Conservation (phyloP, 306 rosid genomes). For the Dryas alaskensis region DNA sequence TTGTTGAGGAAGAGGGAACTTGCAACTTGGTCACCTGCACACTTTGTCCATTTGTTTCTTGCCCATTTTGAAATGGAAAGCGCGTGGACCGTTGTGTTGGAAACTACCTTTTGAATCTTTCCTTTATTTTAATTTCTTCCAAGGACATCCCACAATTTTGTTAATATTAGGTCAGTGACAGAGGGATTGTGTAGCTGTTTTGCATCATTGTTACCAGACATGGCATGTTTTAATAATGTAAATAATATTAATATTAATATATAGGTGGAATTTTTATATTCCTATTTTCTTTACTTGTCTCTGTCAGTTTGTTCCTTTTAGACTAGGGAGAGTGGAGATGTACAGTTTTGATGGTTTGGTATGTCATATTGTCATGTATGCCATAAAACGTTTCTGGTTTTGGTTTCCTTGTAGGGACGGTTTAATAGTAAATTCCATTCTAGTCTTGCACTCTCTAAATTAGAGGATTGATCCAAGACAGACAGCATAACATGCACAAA, state of each 20-base stretch:
- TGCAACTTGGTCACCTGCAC: conserved; percentile 32
- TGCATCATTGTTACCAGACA: conserved; percentile 43
- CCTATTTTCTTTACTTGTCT: neutral
- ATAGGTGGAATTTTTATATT: conserved; percentile 30
- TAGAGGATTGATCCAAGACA: too few relatives aligned
- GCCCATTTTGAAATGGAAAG: conserved; percentile 36
- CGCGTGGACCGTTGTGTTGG: conserved; percentile 54
- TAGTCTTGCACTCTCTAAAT: too few relatives aligned
- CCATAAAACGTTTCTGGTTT: neutral
- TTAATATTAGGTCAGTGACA: conserved; percentile 59
- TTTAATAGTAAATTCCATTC: neutral
- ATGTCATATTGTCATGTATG: neutral
- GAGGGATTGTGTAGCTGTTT: conserved; percentile 61
- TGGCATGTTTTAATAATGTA: conserved; percentile 41
- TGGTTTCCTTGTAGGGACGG: neutral
- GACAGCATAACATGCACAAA: too few relatives aligned
- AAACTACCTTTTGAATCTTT: conserved; percentile 22
- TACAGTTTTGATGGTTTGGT: neutral
- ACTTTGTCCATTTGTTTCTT: conserved; percentile 32
- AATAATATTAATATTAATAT: conserved; percentile 33
- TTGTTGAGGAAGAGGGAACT: conserved; percentile 6
- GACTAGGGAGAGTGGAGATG: neutral
- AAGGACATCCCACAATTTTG: conserved; percentile 49
- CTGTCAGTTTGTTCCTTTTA: neutral
- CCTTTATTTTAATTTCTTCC: conserved; percentile 23